phyloP scores from a whole-genome alignment of 78 protist genomes.

The Capsaspora owczarzaki region DNA sequence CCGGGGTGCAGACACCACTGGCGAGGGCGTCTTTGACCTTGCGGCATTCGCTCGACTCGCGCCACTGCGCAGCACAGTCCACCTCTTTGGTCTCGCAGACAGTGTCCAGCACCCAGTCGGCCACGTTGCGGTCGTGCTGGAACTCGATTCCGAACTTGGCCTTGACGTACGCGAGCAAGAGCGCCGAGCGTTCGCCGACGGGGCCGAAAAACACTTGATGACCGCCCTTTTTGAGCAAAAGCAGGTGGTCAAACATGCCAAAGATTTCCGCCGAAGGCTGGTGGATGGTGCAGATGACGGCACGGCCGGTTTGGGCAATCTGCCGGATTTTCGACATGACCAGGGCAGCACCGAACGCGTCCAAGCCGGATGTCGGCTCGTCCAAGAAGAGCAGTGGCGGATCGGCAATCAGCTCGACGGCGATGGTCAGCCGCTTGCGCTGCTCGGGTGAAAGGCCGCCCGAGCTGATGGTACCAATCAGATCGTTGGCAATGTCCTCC shows the following conservation, averaged over 20 bases:
- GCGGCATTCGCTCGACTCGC: no score
- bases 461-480: slow-evolving; percentile 35
- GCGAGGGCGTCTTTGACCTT: no score
- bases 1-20: no score
- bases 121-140: no score
- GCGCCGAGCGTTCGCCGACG: no score
- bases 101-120: no score
- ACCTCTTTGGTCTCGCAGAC: no score
- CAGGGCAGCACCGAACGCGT: slow-evolving; percentile 18
- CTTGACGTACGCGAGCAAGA: no score
- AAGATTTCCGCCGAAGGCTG: slow-evolving; percentile 13
- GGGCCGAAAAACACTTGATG: no score
- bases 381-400: slow-evolving; percentile 45
- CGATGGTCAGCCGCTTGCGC: slow-evolving; percentile 71
- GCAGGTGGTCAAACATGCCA: background rate
- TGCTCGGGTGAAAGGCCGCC: slow-evolving; percentile 70
- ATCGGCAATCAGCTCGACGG: slow-evolving; percentile 32
- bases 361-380: slow-evolving; percentile 73
- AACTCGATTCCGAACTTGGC: no score
- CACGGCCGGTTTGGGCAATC: background rate
- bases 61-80: no score
- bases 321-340: slow-evolving; percentile 16
- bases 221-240: slow-evolving; percentile 45
- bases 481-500: slow-evolving; percentile 10
- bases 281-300: slow-evolving; percentile 28